Evolutionary conservation across 2,329 filamentous ascomycete species (phyloP).

Genomic region (Fonsecaea pugnacius): DNA sequence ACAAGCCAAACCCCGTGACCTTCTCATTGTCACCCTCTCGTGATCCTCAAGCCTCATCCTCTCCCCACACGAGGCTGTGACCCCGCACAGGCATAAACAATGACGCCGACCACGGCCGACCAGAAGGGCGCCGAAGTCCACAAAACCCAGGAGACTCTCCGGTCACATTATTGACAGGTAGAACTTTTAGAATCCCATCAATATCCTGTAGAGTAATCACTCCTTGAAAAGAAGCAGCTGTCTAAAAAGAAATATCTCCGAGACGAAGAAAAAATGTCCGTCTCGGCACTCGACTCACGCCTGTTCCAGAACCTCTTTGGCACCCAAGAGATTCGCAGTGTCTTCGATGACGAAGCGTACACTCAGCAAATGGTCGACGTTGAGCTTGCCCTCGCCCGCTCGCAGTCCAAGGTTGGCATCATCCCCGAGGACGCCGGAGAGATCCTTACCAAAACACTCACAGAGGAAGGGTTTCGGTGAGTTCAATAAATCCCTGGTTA

Average conservation of each 20-base stretch:
- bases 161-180: neutral
- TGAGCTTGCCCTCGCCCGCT: constrained; percentile 37
- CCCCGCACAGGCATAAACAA: constrained; percentile 1
- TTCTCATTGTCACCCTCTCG: neutral
- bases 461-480: constrained; percentile 29
- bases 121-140: neutral
- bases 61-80: constrained; percentile 18
- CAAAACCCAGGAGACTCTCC: neutral
- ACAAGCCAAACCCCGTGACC: neutral
- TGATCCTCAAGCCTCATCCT: neutral
- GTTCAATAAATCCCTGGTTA: neutral
- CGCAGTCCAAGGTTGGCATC: constrained; percentile 35
- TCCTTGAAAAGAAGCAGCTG: neutral
- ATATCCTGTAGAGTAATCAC: neutral
- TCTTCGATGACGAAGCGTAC: constrained; percentile 39
- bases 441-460: constrained; percentile 32
- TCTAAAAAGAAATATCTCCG: neutral
- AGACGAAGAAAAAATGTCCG: constrained; percentile 28
- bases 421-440: constrained; percentile 36
- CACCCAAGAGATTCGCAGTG: constrained; percentile 37
- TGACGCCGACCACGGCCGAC: neutral
- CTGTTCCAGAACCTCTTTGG: constrained; percentile 39
- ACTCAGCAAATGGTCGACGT: constrained; percentile 33
- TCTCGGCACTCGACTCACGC: constrained; percentile 38
- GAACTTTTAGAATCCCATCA: neutral